phyloP scores from a whole-genome alignment of 805 yeast species.

The Torulaspora gathmanii region DNA sequence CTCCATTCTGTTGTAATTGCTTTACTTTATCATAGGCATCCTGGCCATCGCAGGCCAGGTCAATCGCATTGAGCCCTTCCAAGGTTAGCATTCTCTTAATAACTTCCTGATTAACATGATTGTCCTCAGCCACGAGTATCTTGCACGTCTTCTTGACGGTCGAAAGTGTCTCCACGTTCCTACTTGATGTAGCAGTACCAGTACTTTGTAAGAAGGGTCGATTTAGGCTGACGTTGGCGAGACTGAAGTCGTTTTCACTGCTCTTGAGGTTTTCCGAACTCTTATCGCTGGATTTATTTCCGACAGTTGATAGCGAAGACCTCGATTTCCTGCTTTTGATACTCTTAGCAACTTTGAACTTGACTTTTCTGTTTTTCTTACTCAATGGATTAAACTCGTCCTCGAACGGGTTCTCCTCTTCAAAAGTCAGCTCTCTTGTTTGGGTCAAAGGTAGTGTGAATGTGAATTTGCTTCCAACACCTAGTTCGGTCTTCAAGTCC shows the following conservation, averaged over 20 bases:
- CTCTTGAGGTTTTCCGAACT: constrained; percentile 4
- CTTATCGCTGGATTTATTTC: constrained; percentile 6
- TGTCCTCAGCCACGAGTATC: constrained; percentile 90
- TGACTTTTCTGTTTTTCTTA: constrained; percentile 45
- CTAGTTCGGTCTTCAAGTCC: constrained; percentile 65
- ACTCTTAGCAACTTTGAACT: constrained; percentile 33
- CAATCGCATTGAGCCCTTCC: constrained; percentile 70
- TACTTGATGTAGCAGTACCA: constrained; percentile 38
- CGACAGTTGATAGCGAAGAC: constrained; percentile 17
- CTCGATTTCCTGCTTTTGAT: constrained; percentile 21
- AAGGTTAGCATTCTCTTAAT: constrained; percentile 79
- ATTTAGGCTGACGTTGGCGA: constrained; percentile 24
- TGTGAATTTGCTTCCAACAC: constrained; percentile 78
- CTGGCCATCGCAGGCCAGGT: constrained; percentile 83
- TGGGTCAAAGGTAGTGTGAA: constrained; percentile 76
- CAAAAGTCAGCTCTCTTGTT: constrained; percentile 34
- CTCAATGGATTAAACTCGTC: constrained; percentile 63
- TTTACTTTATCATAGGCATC: constrained; percentile 74
- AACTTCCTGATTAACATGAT: constrained; percentile 90
- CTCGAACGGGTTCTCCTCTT: constrained; percentile 45
- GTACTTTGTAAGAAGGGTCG: constrained; percentile 38
- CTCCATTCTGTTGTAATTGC: constrained; percentile 40
- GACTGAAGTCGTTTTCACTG: constrained; percentile 12
- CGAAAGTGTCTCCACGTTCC: constrained; percentile 17
- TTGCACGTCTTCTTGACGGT: constrained; percentile 19